Conservation (phyloP, 1,284 basidiomycete species). For the Psilocybe mexicana region DNA sequence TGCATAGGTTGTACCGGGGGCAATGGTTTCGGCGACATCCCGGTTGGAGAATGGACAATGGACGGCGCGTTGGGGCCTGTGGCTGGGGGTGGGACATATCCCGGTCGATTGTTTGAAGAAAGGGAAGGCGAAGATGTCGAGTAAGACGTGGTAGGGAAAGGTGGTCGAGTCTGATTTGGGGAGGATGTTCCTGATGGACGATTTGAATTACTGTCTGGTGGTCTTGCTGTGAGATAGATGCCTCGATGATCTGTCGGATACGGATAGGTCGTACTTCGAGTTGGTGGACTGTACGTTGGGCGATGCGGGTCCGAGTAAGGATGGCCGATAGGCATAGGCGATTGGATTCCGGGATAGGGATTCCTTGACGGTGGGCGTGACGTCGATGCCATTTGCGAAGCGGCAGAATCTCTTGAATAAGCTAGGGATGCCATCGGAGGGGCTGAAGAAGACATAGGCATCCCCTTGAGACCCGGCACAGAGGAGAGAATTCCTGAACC, state of each 20-base stretch:
- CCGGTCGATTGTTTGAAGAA: neutral
- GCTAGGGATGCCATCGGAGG: constrained; percentile 15
- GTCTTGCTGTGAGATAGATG: neutral
- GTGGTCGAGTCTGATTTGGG: constrained; percentile 1
- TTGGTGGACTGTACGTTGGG: neutral
- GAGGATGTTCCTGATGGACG: constrained; percentile 3
- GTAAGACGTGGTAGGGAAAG: constrained; percentile 1
- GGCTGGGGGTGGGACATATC: constrained; percentile 6
- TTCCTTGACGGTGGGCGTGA: neutral
- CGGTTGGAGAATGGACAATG: constrained; percentile 20
- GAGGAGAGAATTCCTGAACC: neutral
- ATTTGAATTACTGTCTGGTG: neutral
- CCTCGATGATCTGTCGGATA: constrained; percentile 1
- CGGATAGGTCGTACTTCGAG: neutral
- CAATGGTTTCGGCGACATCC: constrained; percentile 13
- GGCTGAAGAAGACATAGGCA: neutral
- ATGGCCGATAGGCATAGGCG: neutral
- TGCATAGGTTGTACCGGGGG: constrained; percentile 15
- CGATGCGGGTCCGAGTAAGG: neutral
- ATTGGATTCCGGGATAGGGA: neutral
- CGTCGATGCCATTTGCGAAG: neutral
- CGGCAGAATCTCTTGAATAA: constrained; percentile 6
- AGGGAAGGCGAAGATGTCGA: neutral
- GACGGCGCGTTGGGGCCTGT: constrained; percentile 9
- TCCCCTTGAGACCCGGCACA: constrained; percentile 1